Percentiles rank a stretch among this genome's conserved stretches.
Conservation (phyloP, 192 early-diverging fungal genomes). For the Mortierella antarctica region DNA sequence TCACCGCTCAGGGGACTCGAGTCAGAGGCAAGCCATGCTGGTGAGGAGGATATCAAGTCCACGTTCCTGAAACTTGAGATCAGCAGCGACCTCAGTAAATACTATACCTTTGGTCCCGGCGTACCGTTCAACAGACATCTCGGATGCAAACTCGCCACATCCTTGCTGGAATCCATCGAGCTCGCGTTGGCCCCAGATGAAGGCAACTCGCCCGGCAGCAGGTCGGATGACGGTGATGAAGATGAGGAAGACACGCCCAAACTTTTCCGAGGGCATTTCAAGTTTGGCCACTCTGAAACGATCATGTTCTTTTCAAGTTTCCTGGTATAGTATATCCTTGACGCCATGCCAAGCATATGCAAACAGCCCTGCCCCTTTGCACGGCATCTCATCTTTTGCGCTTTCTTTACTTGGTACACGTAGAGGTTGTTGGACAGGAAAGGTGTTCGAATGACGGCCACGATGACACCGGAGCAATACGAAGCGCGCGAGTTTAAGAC, state of each 20-base stretch:
- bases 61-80: slow-evolving; percentile 30
- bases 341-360: no score
- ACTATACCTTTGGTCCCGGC: slow-evolving; percentile 36
- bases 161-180: slow-evolving; percentile 15
- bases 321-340: slow-evolving; percentile 13
- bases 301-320: slow-evolving; percentile 41
- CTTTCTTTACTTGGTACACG: not conserved
- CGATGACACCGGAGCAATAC: slow-evolving; percentile 39
- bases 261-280: slow-evolving; percentile 21
- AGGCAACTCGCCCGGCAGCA: not conserved
- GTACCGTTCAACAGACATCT: slow-evolving; percentile 46
- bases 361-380: not conserved
- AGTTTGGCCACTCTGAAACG: slow-evolving; percentile 48
- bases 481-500: slow-evolving; percentile 20
- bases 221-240: not conserved
- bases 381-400: not conserved
- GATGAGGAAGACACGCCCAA: slow-evolving; percentile 2
- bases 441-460: slow-evolving; percentile 15
- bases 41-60: not conserved
- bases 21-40: no score
- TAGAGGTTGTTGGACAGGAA: slow-evolving; percentile 29
- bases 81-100: slow-evolving; percentile 26
- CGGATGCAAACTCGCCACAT: slow-evolving; percentile 29
- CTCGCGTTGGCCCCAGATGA: not conserved
- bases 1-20: not conserved